These are phyloP conservation scores for Xylariaceae sp. DNA, from an alignment of 2,329 filamentous ascomycete genomes.

Conservation along the genomic window DNA sequence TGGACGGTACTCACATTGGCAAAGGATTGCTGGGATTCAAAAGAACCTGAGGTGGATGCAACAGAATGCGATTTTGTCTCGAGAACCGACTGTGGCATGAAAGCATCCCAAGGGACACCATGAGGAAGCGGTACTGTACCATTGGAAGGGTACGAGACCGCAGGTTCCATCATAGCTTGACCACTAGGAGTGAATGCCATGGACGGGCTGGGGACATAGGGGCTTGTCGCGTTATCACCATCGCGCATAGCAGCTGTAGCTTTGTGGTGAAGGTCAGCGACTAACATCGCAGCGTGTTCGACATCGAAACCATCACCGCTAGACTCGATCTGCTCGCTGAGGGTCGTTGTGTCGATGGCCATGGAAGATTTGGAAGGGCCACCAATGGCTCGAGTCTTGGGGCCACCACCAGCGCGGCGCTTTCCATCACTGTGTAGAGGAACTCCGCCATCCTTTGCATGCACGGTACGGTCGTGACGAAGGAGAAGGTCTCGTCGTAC, in stretches of 20 bases:
- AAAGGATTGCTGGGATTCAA: conserved; percentile 64
- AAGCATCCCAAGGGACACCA: conserved; percentile 81
- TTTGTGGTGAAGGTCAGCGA: conserved; percentile 97
- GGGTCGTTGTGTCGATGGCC: conserved; percentile 75
- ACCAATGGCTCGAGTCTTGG: conserved; percentile 61
- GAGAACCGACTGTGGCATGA: conserved; percentile 65
- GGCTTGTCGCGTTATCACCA: conserved; percentile 38
- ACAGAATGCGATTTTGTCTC: conserved; percentile 76
- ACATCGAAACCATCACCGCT: conserved; percentile 90
- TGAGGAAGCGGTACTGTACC: conserved; percentile 78
- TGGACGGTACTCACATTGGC: conserved; percentile 52
- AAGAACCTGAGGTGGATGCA: conserved; percentile 61
- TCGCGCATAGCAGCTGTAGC: conserved; percentile 67
- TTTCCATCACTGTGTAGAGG: conserved; percentile 94
- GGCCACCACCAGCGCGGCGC: conserved; percentile 59
- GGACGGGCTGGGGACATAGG: conserved; percentile 54
- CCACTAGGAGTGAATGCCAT: conserved; percentile 71
- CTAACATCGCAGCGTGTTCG: conserved; percentile 96
- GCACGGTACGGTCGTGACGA: conserved; percentile 95
- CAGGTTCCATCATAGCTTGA: conserved; percentile 69
- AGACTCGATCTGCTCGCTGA: conserved; percentile 84
- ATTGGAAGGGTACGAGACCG: conserved; percentile 71
- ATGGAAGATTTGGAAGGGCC: conserved; percentile 73
- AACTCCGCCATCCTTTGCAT: conserved; percentile 94
- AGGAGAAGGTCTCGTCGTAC: conserved; percentile 94